A percentile compares a stretch with the other conserved stretches of the same genome.
Conservation (phyloP, 371 early-diverging fungal species). For the Mucor mucedo region DNA sequence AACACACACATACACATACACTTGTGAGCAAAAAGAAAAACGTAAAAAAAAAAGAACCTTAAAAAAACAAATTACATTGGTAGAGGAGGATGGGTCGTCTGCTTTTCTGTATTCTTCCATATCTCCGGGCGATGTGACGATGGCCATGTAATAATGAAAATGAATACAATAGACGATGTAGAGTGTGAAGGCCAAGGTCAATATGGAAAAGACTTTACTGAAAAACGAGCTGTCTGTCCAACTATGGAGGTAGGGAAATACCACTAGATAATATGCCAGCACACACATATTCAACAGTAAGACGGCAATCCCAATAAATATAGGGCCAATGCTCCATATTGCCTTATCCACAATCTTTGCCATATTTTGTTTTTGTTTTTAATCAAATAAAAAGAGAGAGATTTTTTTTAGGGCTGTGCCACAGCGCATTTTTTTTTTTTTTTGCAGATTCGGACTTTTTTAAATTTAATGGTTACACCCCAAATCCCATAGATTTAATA, state of each 20-base stretch:
- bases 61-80: constrained; percentile 9
- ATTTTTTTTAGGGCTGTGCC: neutral
- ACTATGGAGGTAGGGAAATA: constrained; percentile 51
- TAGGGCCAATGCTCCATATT: constrained; percentile 58
- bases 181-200: constrained; percentile 43
- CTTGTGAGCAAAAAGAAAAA: no score
- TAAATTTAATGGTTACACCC: no score
- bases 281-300: constrained; percentile 57
- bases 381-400: neutral
- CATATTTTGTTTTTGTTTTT: constrained; percentile 22
- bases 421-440: neutral
- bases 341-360: constrained; percentile 56
- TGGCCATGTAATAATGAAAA: constrained; percentile 67
- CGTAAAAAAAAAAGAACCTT: neutral
- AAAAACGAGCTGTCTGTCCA: constrained; percentile 34
- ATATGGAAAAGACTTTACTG: constrained; percentile 36
- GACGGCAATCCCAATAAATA: constrained; percentile 58
- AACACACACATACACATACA: neutral
- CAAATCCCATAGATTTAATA: no score
- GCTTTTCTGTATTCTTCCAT: constrained; percentile 36
- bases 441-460: neutral
- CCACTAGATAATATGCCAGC: constrained; percentile 52
- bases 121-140: constrained; percentile 57
- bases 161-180: constrained; percentile 62
- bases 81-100: neutral